phyloP scores from a whole-genome alignment of 108 stramenopile species.

The Nitzschia palea region DNA sequence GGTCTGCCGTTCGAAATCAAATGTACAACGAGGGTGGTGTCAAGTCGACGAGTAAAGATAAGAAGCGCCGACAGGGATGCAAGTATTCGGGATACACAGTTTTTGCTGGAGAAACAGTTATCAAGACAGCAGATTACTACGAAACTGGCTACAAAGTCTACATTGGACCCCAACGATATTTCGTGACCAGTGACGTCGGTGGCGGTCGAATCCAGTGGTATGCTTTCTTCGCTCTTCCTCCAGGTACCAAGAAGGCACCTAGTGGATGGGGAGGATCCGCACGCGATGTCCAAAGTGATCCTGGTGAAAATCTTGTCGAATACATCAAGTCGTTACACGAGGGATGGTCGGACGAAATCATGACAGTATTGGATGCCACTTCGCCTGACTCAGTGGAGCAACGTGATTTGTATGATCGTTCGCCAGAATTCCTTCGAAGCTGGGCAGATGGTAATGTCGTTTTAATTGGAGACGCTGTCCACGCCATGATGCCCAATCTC shows the following conservation, averaged over 20 bases:
- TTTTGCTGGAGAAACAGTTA: constrained; percentile 93
- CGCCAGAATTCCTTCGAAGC: constrained; percentile 85
- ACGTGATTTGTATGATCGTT: constrained; percentile 94
- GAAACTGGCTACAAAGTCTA: constrained; percentile 96
- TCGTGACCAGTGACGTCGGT: constrained; percentile 96
- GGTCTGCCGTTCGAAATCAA: constrained; percentile 90
- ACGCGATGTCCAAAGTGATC: constrained; percentile 63
- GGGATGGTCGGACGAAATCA: constrained; percentile 93
- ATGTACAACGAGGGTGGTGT: constrained; percentile 92
- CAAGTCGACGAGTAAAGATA: constrained; percentile 54
- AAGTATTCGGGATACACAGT: constrained; percentile 96
- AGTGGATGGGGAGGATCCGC: constrained; percentile 82
- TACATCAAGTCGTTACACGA: constrained; percentile 91
- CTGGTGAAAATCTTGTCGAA: constrained; percentile 85
- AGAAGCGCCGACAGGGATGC: constrained; percentile 77
- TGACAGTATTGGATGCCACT: constrained; percentile 91
- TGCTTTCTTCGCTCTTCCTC: constrained; percentile 96
- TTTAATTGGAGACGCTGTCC: constrained; percentile 89
- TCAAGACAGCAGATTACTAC: constrained; percentile 90
- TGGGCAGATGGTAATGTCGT: constrained; percentile 96
- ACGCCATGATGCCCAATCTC: constrained; percentile 98
- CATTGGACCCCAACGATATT: constrained; percentile 95
- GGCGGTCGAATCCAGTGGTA: constrained; percentile 98
- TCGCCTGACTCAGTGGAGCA: constrained; percentile 92
- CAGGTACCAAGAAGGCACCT: constrained; percentile 90